Percentiles rank a stretch among this genome's conserved stretches.
Evolutionary conservation across 768 basidiomycete genomes (phyloP).

Genomic region (Kwoniella dendrophila): DNA sequence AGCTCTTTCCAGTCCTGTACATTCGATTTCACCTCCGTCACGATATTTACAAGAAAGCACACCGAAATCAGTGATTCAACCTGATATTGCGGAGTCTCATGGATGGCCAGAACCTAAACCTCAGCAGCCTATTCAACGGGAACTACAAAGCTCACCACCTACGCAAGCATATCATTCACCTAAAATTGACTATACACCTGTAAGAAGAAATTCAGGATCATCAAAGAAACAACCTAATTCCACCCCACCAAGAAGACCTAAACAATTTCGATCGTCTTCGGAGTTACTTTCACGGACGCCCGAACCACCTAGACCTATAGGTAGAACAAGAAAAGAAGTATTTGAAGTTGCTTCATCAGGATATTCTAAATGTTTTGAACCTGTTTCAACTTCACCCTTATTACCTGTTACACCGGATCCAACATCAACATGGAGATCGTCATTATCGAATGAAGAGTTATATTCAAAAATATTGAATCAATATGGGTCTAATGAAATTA

Average conservation of each 20-base stretch:
- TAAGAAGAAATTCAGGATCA: constrained; percentile 11
- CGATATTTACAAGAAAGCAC: not conserved
- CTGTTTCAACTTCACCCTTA: constrained; percentile 17
- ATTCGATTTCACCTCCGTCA: constrained; percentile 6
- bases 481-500: constrained; percentile 63
- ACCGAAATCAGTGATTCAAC: constrained; percentile 5
- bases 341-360: constrained; percentile 44
- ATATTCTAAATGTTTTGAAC: constrained; percentile 34
- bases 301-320: constrained; percentile 30
- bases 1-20: constrained; percentile 4
- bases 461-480: constrained; percentile 50
- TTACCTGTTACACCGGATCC: constrained; percentile 23
- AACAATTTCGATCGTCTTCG: constrained; percentile 25
- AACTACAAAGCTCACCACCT: not conserved
- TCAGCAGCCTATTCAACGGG: not conserved
- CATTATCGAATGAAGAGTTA: constrained; percentile 25
- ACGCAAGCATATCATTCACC: no score
- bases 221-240: constrained; percentile 21
- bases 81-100: constrained; percentile 21
- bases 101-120: constrained; percentile 24
- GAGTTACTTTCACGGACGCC: constrained; percentile 30
- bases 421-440: constrained; percentile 39
- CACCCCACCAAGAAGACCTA: constrained; percentile 32
- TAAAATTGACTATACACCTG: constrained; percentile 8
- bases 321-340: constrained; percentile 31